A percentile compares a stretch with the other conserved stretches of the same genome.
Evolutionary conservation across 2,329 filamentous ascomycete species (phyloP).

Genomic region (Monosporascus sp.): DNA sequence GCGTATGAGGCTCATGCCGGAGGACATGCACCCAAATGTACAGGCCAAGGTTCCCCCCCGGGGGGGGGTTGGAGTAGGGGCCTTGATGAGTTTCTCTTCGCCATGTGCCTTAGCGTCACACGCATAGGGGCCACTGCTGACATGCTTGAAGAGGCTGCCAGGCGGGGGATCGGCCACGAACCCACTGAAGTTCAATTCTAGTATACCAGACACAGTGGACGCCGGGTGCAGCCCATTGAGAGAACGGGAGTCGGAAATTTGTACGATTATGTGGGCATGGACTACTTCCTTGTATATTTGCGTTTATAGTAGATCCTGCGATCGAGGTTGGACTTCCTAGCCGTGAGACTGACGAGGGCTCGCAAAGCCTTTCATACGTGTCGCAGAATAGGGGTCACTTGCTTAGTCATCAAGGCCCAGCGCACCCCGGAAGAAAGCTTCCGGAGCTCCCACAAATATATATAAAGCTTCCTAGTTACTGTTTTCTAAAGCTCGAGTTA

Average conservation of each 20-base stretch:
- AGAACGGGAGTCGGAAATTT: not conserved
- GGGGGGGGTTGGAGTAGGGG: constrained; percentile 52
- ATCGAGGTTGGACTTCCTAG: too few relatives aligned
- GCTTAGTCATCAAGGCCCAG: too few relatives aligned
- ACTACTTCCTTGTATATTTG: not conserved
- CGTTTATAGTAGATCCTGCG: too few relatives aligned
- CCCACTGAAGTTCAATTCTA: constrained; percentile 16
- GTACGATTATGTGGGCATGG: too few relatives aligned
- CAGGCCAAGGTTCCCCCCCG: constrained; percentile 57
- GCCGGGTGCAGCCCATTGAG: not conserved
- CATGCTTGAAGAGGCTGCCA: constrained; percentile 44
- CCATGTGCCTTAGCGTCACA: constrained; percentile 48
- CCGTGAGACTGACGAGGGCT: too few relatives aligned
- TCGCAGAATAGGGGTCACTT: too few relatives aligned
- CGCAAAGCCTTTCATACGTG: too few relatives aligned
- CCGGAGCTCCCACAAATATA: too few relatives aligned
- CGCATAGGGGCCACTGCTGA: constrained; percentile 50
- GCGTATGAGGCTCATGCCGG: constrained; percentile 50
- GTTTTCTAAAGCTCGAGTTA: too few relatives aligned
- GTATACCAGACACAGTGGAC: not conserved
- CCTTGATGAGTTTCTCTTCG: constrained; percentile 49
- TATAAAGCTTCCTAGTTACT: too few relatives aligned
- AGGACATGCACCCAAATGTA: constrained; percentile 35
- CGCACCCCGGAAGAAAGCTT: too few relatives aligned
- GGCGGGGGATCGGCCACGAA: constrained; percentile 38